Evolutionary conservation across 2,329 filamentous ascomycete species (phyloP).

Genomic region (Hypoxylon sp.): DNA sequence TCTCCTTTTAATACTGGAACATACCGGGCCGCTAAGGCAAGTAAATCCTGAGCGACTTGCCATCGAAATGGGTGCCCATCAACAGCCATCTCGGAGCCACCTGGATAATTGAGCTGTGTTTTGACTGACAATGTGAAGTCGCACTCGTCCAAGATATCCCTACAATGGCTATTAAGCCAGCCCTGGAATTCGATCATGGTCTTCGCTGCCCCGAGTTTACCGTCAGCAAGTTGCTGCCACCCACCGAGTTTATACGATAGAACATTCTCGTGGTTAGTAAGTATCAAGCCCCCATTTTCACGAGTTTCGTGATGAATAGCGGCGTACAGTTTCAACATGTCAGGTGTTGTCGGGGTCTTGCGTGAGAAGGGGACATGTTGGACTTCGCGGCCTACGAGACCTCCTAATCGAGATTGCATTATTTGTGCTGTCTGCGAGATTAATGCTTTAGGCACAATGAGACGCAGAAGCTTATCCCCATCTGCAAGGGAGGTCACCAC

Average conservation of each 20-base stretch:
- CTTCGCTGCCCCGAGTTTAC: slow-evolving; percentile 57
- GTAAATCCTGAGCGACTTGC: slow-evolving; percentile 60
- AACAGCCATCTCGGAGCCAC: slow-evolving; percentile 63
- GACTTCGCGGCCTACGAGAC: slow-evolving; percentile 67
- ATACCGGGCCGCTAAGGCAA: slow-evolving; percentile 59
- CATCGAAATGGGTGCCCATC: slow-evolving; percentile 70
- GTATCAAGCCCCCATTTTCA: slow-evolving; percentile 65
- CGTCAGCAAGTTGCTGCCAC: slow-evolving; percentile 69
- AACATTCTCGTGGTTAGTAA: slow-evolving; percentile 74
- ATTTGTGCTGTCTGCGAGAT: slow-evolving; percentile 71
- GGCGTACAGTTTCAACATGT: slow-evolving; percentile 57
- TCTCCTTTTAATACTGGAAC: slow-evolving; percentile 55
- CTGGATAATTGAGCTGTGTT: slow-evolving; percentile 72
- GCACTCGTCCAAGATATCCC: slow-evolving; percentile 77
- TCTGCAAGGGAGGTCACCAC: slow-evolving; percentile 63
- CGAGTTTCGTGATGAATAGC: slow-evolving; percentile 59
- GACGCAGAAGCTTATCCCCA: slow-evolving; percentile 62
- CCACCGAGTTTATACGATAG: slow-evolving; percentile 76
- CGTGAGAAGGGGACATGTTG: slow-evolving; percentile 73
- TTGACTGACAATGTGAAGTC: slow-evolving; percentile 68
- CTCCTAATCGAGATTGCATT: slow-evolving; percentile 69
- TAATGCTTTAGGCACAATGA: slow-evolving; percentile 71
- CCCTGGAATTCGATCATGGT: slow-evolving; percentile 67
- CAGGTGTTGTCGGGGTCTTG: slow-evolving; percentile 57
- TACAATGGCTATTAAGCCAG: slow-evolving; percentile 64